Conservation (phyloP, 2,329 filamentous ascomycete genomes). For the Diaporthe longicolla region DNA sequence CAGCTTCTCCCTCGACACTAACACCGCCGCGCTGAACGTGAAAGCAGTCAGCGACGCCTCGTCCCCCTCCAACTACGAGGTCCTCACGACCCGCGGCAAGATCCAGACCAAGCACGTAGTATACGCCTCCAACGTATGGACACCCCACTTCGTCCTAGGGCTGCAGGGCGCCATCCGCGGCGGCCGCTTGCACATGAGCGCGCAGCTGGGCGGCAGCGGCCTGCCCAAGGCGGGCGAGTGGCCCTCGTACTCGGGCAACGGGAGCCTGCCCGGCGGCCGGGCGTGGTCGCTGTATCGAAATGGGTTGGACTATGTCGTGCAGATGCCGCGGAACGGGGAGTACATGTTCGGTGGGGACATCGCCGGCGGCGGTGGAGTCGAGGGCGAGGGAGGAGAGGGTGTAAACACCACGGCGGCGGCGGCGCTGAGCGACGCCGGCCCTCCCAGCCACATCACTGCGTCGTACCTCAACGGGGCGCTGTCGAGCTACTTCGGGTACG, state of each 20-base stretch:
- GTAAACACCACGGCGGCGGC: not conserved
- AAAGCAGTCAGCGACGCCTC: slow-evolving; percentile 34
- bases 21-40: slow-evolving; percentile 58
- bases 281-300: slow-evolving; percentile 14
- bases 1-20: slow-evolving; percentile 59
- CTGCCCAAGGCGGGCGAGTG: slow-evolving; percentile 5
- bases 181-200: slow-evolving; percentile 14
- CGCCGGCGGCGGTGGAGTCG: not conserved
- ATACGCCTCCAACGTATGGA: slow-evolving; percentile 69
- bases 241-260: not conserved
- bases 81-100: slow-evolving; percentile 59
- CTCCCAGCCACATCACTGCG: not conserved
- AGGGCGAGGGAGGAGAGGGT: not conserved
- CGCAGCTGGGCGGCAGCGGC: not conserved
- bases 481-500: not conserved
- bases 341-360: slow-evolving; percentile 9
- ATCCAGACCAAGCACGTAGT: slow-evolving; percentile 60
- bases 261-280: not conserved
- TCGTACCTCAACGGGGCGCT: slow-evolving; percentile 15
- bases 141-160: slow-evolving; percentile 53
- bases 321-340: slow-evolving; percentile 14
- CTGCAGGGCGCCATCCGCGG: not conserved
- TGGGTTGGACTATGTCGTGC: not conserved
- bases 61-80: slow-evolving; percentile 50
- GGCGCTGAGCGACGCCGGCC: not conserved